A percentile compares a stretch with the other conserved stretches of the same genome.
These are phyloP conservation scores for Nyssa sinensis DNA, from an alignment of 148 eudicot genomes.

Conservation along the genomic window DNA sequence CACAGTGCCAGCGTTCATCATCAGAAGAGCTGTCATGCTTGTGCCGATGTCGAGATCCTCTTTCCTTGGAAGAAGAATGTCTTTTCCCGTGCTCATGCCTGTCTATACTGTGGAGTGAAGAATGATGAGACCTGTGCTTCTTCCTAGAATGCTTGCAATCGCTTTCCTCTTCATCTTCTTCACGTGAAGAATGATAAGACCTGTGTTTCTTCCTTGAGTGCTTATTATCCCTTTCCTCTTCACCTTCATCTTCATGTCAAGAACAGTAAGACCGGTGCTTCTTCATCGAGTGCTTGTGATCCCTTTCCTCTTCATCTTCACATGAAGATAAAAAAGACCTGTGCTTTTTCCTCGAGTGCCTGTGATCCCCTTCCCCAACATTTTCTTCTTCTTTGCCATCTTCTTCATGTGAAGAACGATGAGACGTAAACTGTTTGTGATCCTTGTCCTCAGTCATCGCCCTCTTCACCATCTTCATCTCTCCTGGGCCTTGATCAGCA, in stretches of 20 bases:
- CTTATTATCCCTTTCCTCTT: constrained; percentile 34
- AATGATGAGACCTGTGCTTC: constrained; percentile 45
- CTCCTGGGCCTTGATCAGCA: constrained; percentile 57
- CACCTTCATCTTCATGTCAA: constrained; percentile 25
- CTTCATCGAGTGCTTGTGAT: constrained; percentile 41
- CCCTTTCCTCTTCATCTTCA: constrained; percentile 39
- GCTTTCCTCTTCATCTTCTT: constrained; percentile 31
- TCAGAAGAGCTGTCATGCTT: constrained; percentile 36
- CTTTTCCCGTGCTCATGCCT: constrained; percentile 42
- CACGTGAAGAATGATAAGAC: constrained; percentile 41
- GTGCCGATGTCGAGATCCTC: constrained; percentile 30
- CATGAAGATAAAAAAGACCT: constrained; percentile 43
- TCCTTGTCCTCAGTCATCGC: constrained; percentile 32
- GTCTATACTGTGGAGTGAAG: constrained; percentile 46
- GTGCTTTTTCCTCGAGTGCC: constrained; percentile 45
- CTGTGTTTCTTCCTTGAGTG: constrained; percentile 49
- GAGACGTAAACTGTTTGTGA: constrained; percentile 38
- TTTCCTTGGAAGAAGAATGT: constrained; percentile 46
- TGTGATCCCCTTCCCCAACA: constrained; percentile 29
- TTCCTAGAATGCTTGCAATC: constrained; percentile 41
- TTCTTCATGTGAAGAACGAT: constrained; percentile 41
- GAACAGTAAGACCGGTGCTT: constrained; percentile 45
- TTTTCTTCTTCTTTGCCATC: constrained; percentile 22
- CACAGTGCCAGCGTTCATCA: constrained; percentile 28
- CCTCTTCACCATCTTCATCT: constrained; percentile 32